Conservation (phyloP, 306 rosid species). For the Potentilla sterilis region DNA sequence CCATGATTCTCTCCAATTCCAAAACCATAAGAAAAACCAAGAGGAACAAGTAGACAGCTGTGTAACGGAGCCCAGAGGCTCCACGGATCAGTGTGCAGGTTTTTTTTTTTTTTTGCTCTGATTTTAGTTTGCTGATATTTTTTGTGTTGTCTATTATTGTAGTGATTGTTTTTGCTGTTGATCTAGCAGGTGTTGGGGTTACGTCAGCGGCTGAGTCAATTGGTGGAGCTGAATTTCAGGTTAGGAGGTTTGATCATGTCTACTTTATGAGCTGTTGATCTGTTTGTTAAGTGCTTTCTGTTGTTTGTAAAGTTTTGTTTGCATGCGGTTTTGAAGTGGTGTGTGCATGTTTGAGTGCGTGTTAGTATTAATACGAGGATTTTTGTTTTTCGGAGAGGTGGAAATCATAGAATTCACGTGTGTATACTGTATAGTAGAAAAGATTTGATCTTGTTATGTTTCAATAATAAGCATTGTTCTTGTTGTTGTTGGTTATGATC, state of each 20-base stretch:
- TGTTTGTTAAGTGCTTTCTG: background rate
- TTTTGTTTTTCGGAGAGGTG: background rate
- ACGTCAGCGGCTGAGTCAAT: constrained; percentile 30
- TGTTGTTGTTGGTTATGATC: background rate
- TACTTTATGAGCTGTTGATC: background rate
- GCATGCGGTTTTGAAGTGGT: background rate
- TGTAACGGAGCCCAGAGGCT: too few species aligned
- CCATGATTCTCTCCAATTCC: background rate
- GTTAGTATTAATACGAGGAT: constrained; percentile 5
- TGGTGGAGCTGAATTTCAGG: constrained; percentile 51
- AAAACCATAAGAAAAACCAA: constrained; percentile 4
- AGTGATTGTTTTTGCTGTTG: constrained; percentile 24
- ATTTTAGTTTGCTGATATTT: background rate
- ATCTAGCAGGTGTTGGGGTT: constrained; percentile 46
- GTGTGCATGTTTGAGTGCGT: background rate
- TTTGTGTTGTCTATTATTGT: background rate
- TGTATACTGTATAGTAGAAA: background rate
- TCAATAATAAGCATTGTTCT: background rate
- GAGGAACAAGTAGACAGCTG: constrained; percentile 1
- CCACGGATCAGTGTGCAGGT: constrained; percentile 25
- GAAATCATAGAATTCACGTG: constrained; percentile 5
- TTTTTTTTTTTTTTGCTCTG: constrained; percentile 7
- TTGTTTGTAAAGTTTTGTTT: background rate
- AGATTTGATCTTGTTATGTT: background rate
- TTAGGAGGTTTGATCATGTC: constrained; percentile 26